Base-by-base conservation (phyloP, 2,329 filamentous ascomycete species). In the Xylariomycetidae sp. region DNA sequence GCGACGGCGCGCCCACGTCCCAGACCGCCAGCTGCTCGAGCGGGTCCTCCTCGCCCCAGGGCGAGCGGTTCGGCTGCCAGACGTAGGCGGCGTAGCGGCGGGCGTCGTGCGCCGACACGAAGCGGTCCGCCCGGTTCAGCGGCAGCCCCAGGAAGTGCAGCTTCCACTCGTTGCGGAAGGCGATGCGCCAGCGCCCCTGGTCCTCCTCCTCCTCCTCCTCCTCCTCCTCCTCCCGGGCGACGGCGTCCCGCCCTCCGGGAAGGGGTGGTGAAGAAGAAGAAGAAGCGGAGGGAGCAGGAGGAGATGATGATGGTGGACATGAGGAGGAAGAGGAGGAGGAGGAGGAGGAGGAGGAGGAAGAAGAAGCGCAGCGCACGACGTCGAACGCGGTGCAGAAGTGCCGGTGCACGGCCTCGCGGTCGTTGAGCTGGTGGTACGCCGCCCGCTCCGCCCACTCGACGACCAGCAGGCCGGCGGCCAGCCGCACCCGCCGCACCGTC, bases 321-420 rank as follows among this genome's bases (percentile, higher is more conserved):
- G n/a, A n/a, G n/a, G n/a, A n/a, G n/a, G n/a, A n/a, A n/a, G n/a
- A n/a, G n/a, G n/a, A n/a, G n/a, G n/a, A n/a, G n/a, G n/a, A n/a
- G n/a, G n/a, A n/a, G n/a, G n/a, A n/a, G n/a, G n/a, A n/a, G 8
- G 39, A 32, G 12, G 39, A 37, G 2, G 25, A 34, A 10, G 37
- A 32, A 15, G 34, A 30, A 10, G 27, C 30, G 15, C 32, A 24
- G 8, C 46, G 44, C 25, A 38, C 28, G 18, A 81, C 56, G 40
- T 77, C 69, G 47, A 72, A 79, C 1, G 70, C 71, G 2, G 74
- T 76, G 5, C 72, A 74, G 49, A 73, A 79, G 53, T 80, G 76
- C 5, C 69, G 64, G 52, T 74, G 67, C 1, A 74, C 68, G 2
- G 59, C 58, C 40, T 72, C 69, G 29, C 58, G 56, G 36, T 68